Conservation (phyloP, 2,329 filamentous ascomycete genomes). For the Ustilaginoidea virens region DNA sequence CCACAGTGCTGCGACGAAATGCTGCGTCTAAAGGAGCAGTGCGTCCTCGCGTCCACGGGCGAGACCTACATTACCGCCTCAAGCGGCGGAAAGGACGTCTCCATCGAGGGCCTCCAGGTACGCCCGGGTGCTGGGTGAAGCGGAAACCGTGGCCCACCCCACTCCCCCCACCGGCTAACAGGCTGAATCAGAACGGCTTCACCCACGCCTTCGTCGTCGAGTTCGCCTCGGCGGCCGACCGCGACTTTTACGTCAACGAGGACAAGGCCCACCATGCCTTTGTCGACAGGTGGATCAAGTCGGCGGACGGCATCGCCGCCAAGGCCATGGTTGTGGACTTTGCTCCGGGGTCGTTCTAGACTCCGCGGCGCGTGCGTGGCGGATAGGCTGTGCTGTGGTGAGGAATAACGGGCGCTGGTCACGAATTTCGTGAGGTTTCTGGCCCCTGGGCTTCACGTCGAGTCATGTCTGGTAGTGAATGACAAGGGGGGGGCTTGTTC, state of each 20-base stretch:
- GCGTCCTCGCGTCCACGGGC: constrained; percentile 43
- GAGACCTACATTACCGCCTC: constrained; percentile 43
- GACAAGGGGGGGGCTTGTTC: no score
- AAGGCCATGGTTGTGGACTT: constrained; percentile 47
- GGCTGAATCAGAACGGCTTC: constrained; percentile 34
- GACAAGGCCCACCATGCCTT: constrained; percentile 51
- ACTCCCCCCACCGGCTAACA: no score
- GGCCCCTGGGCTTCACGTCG: no score
- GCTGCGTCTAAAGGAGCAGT: constrained; percentile 39
- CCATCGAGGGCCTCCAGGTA: constrained; percentile 44
- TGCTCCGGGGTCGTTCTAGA: constrained; percentile 21
- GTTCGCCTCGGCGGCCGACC: constrained; percentile 47
- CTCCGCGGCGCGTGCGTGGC: no score
- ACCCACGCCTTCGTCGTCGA: constrained; percentile 56
- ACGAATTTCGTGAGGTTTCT: no score
- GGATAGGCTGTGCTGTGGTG: no score
- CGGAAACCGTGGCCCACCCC: no score
- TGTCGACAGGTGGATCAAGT: constrained; percentile 28
- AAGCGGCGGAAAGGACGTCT: constrained; percentile 46
- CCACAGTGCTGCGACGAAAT: constrained; percentile 16
- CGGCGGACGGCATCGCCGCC: background rate
- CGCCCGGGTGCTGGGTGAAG: no score
- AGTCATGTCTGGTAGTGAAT: no score
- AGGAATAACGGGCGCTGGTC: no score
- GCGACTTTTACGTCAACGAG: constrained; percentile 50